Evolutionary conservation across 2,329 filamentous ascomycete genomes (phyloP), one percentile per base, ranked within the genome.

Genomic region (Pyrenochaeta sp.): DNA sequence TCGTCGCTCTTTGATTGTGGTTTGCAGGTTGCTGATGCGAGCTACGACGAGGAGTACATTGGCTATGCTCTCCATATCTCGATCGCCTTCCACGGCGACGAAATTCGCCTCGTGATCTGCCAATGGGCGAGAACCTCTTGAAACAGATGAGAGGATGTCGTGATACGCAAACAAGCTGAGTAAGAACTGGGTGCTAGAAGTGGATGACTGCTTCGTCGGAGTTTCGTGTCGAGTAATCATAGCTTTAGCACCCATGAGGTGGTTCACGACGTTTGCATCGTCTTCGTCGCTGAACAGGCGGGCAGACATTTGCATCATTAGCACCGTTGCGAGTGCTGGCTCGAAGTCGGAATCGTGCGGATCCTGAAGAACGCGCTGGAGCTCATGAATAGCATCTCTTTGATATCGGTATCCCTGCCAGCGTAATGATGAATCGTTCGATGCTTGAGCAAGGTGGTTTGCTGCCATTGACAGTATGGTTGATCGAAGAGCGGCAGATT

Each of bases 251-350:
- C 64, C 64, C 15, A 54, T 51, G 13, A 68, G 28, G 31, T 68
- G 64, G 35, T 68, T 68, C 15, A 53, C 61, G n/a, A 62, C 48
- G 20, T 44, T 53, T 0, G 40, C 47, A 41, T 65, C 63, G 10
- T 57, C 52, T 18, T 65, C 64, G 18, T 60, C 59, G 3, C 58
- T 57, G 17, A 65, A 63, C 2, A 67, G 34, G 4, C 63, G 60
- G 22, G 56, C 54, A 4, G 61, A 68, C 14, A 68, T 53, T 23
- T 68, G 64, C 64, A 68, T 68, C 63, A 67, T 68, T 38, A 68
- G 40, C 7, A 67, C 60, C 7, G 64, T 67, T 7, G 64, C 63
- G 7, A 68, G 44, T 17, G 60, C 55, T 1, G 59, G 47, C 27
- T 68, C 64, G 3, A 44, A 35, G 7, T 51, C 41, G 6, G 53